These are phyloP conservation scores for Hypoxylon sp. DNA, from an alignment of 2,329 filamentous ascomycete genomes.

Conservation along the genomic window DNA sequence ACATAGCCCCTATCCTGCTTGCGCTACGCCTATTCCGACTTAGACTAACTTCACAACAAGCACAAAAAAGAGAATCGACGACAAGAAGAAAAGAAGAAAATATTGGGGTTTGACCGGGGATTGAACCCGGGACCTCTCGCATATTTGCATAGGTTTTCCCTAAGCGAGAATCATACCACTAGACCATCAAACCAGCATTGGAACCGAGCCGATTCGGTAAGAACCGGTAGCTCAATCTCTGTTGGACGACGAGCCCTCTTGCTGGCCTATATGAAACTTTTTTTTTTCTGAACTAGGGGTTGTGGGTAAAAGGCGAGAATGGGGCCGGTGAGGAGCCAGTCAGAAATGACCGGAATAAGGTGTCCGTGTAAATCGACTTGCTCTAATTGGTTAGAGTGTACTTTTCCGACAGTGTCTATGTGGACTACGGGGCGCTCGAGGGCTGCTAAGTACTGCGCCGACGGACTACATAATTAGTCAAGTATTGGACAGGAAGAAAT, in stretches of 20 bases:
- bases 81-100: constrained; percentile 4
- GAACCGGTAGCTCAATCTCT: neutral
- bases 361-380: neutral
- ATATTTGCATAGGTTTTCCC: constrained; percentile 27
- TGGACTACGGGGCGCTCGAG: neutral
- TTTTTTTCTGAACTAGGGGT: neutral
- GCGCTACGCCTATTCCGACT: neutral
- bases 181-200: constrained; percentile 33
- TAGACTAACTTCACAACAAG: neutral
- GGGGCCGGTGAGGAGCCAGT: neutral
- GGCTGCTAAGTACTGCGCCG: neutral
- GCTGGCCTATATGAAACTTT: neutral
- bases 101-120: constrained; percentile 32
- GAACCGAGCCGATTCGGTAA: neutral
- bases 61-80: neutral
- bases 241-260: neutral
- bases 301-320: neutral
- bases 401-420: neutral
- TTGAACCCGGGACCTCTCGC: constrained; percentile 42
- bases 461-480: neutral
- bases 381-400: neutral
- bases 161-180: constrained; percentile 43
- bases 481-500: neutral
- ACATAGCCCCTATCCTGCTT: neutral
- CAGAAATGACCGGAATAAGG: neutral